Conservation (phyloP, 1,284 basidiomycete genomes). For the Cutaneotrichosporon spelunceum region DNA sequence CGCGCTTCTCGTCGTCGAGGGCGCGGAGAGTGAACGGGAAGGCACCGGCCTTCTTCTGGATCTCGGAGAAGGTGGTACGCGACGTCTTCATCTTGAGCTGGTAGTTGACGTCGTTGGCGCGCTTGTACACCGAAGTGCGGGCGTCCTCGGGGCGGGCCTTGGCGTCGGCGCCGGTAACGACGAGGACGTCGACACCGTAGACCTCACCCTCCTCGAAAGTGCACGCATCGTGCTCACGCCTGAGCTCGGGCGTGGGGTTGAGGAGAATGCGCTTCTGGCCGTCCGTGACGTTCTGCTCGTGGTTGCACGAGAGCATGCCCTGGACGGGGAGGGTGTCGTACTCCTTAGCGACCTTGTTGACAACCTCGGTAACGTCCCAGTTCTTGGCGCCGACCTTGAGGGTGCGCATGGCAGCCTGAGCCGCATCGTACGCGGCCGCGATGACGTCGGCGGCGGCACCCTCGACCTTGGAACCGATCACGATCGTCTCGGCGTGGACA, state of each 20-base stretch:
- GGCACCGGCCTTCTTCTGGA: slow-evolving; percentile 93
- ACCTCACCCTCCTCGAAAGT: slow-evolving; percentile 93
- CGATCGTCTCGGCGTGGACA: slow-evolving; percentile 78
- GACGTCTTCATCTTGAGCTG: slow-evolving; percentile 98
- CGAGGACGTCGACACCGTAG: slow-evolving; percentile 89
- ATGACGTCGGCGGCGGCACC: slow-evolving; percentile 85
- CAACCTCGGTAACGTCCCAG: slow-evolving; percentile 86
- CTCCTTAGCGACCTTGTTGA: slow-evolving; percentile 67
- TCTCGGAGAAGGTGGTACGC: slow-evolving; percentile 88
- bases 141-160: slow-evolving; percentile 86
- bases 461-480: slow-evolving; percentile 75
- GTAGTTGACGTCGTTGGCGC: slow-evolving; percentile 81
- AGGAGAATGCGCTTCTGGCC: slow-evolving; percentile 94
- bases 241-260: slow-evolving; percentile 79
- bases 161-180: slow-evolving; percentile 83
- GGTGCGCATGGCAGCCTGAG: slow-evolving; percentile 82
- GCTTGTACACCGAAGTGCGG: slow-evolving; percentile 89
- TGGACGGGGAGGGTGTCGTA: slow-evolving; percentile 87
- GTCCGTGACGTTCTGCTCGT: slow-evolving; percentile 89
- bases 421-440: slow-evolving; percentile 88
- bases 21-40: slow-evolving; percentile 97
- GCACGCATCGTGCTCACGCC: slow-evolving; percentile 74
- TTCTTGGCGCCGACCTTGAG: slow-evolving; percentile 90
- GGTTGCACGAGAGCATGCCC: slow-evolving; percentile 62
- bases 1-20: slow-evolving; percentile 91